Evolutionary conservation across 2,329 filamentous ascomycete genomes (phyloP), one percentile per base, ranked within the genome.

Genomic region (Arthrobotrys musiformis): DNA sequence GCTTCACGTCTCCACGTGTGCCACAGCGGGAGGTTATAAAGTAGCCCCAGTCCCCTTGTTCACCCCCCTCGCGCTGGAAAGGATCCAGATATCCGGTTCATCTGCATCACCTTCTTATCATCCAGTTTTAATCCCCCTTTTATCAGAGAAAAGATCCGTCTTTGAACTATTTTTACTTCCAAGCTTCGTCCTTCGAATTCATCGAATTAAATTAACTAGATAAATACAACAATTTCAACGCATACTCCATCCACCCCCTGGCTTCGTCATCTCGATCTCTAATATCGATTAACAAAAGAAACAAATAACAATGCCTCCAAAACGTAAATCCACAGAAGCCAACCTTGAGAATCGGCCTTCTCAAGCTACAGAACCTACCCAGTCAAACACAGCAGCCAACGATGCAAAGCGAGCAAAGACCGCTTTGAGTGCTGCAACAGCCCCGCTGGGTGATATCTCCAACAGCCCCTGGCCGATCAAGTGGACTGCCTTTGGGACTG

Each of bases 401-500:
- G 37, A 37, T 26, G 35, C 56, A 9, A 75, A 75, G 28, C 40
- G 70, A 35, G 62, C 54, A 44, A 75, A 56, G 24, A 61, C 15
- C 15, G 11, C 44, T 11, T 40, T 44, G n/a, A 63, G 52, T n/a
- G 28, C n/a, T n/a, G n/a, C n/a, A n/a, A n/a, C n/a, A n/a, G n/a
- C 24, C 19, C 70, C 69, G 42, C 52, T 75, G 0, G 70, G 42
- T 26, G 70, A 75, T 56, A 68, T 75, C 6, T 75, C 70, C 26
- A 75, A 75, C 42, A 75, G 70, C 26, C 70, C 70, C 6, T 35
- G 19, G 17, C 70, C 70, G 11, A 75, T 75, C 13, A 24, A 46
- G 22, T 75, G 70, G 70, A 75, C 70, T 13, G 70, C 70, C 5
- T 75, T 74, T 58, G 61, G 61, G n/a, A 61, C 35, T 28, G 69